phyloP scores from a whole-genome alignment of 177 flowering plant species.

The Vitis hybrid region DNA sequence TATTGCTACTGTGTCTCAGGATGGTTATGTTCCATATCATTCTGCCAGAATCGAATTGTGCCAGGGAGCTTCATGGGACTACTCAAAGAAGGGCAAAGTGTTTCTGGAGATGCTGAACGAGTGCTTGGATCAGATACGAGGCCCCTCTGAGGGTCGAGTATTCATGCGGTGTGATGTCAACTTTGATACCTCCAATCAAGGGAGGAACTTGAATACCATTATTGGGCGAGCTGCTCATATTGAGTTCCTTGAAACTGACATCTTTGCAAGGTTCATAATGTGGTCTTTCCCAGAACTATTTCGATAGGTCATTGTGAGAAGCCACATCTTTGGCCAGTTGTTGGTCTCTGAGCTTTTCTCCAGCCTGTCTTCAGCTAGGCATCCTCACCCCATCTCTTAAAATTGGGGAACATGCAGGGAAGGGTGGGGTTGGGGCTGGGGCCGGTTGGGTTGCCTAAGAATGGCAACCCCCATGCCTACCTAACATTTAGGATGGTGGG shows the following conservation, averaged over 20 bases:
- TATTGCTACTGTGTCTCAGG: constrained; percentile 44
- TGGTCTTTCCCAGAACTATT: constrained; percentile 94
- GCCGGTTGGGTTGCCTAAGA: too few relatives aligned
- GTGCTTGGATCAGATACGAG: constrained; percentile 90
- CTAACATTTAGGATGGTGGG: too few relatives aligned
- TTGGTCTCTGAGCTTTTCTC: too few relatives aligned
- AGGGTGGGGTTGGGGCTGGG: too few relatives aligned
- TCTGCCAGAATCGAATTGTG: constrained; percentile 93
- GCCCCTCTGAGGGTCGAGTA: constrained; percentile 62
- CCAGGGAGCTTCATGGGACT: constrained; percentile 72
- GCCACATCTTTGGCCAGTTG: too few relatives aligned
- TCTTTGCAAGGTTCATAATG: constrained; percentile 86
- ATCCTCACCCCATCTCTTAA: too few relatives aligned
- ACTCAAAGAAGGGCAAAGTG: constrained; percentile 68
- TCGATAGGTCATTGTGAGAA: constrained; percentile 23
- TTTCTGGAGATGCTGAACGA: constrained; percentile 88
- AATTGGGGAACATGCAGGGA: too few relatives aligned
- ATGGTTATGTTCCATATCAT: constrained; percentile 98
- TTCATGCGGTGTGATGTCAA: constrained; percentile 96
- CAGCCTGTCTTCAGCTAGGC: too few relatives aligned
- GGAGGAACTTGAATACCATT: constrained; percentile 73
- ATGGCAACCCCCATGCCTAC: too few relatives aligned
- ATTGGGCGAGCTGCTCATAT: constrained; percentile 98
- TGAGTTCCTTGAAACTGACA: constrained; percentile 89
- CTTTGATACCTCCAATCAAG: constrained; percentile 77